Percentiles rank a stretch among this genome's conserved stretches.
Evolutionary conservation across 2,329 filamentous ascomycete species (phyloP).

Genomic region (Ophiostoma angusticollis): DNA sequence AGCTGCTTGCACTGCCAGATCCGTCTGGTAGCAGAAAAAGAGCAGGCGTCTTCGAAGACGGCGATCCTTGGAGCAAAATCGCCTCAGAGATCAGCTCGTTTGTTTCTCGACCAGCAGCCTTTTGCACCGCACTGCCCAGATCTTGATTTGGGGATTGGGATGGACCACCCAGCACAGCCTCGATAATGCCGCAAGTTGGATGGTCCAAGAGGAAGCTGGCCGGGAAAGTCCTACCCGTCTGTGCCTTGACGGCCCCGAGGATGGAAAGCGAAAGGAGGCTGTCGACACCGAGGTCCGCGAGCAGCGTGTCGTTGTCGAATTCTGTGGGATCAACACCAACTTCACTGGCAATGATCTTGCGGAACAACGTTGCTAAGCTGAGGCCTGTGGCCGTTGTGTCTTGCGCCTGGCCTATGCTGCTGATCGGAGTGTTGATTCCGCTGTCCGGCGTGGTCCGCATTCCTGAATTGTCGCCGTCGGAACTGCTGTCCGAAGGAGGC

Average conservation of each 20-base stretch:
- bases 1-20: slow-evolving; percentile 3
- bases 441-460: background rate
- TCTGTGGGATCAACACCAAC: background rate
- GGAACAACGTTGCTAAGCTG: background rate
- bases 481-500: background rate
- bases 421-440: background rate
- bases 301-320: background rate
- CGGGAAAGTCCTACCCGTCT: background rate
- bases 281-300: background rate
- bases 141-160: background rate
- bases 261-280: background rate
- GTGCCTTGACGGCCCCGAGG: background rate
- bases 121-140: background rate
- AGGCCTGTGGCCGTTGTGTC: background rate
- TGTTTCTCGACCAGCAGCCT: no score
- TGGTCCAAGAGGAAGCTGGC: background rate
- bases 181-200: background rate
- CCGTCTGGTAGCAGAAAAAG: slow-evolving; percentile 1
- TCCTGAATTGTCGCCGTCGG: background rate
- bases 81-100: background rate
- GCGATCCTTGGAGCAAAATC: background rate
- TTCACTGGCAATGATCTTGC: slow-evolving; percentile 3
- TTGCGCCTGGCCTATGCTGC: slow-evolving; percentile 1
- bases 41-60: background rate
- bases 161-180: background rate